A percentile compares a stretch with the other conserved stretches of the same genome.
These are phyloP conservation scores for Novymonas esmeraldas DNA, from an alignment of 208 protist species.

Conservation along the genomic window DNA sequence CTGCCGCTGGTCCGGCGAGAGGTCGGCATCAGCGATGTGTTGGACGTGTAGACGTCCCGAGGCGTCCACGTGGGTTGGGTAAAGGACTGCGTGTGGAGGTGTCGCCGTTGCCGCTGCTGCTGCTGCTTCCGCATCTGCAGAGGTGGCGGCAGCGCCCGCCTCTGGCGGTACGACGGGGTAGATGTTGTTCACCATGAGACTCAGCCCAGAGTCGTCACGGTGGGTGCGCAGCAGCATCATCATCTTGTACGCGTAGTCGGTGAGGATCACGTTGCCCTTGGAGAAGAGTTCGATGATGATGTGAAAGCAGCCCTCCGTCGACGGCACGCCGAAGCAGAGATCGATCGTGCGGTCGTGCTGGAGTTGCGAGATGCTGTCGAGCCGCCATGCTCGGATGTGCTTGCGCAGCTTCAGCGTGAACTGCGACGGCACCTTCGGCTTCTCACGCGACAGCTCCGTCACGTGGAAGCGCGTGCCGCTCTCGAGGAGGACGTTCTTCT, in stretches of 20 bases:
- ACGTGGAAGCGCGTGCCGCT: slow-evolving; percentile 94
- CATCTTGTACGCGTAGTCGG: slow-evolving; percentile 94
- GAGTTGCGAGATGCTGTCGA: slow-evolving; percentile 94
- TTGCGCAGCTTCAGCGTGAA: slow-evolving; percentile 96
- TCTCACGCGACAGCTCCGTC: slow-evolving; percentile 91
- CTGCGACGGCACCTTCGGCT: slow-evolving; percentile 90
- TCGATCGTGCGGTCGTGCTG: slow-evolving; percentile 96
- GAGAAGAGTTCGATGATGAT: slow-evolving; percentile 91
- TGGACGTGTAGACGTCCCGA: slow-evolving; percentile 24
- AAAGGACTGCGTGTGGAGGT: slow-evolving; percentile 18
- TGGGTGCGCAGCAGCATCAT: slow-evolving; percentile 93
- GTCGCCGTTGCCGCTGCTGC: not conserved
- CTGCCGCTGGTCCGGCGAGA: slow-evolving; percentile 17
- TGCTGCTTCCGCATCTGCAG: not conserved
- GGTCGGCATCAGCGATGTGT: slow-evolving; percentile 16
- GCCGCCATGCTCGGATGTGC: slow-evolving; percentile 93
- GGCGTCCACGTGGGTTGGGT: slow-evolving; percentile 17
- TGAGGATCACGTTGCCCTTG: slow-evolving; percentile 97
- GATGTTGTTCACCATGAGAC: slow-evolving; percentile 61
- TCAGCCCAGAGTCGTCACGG: slow-evolving; percentile 77
- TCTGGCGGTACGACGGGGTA: slow-evolving; percentile 56
- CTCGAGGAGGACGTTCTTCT: slow-evolving; percentile 92
- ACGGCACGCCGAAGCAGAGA: slow-evolving; percentile 92
- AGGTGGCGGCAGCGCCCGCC: not conserved
- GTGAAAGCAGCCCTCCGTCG: slow-evolving; percentile 72